Conservation (phyloP, 1,284 basidiomycete genomes). For the Rhizopogon hawkerae region DNA sequence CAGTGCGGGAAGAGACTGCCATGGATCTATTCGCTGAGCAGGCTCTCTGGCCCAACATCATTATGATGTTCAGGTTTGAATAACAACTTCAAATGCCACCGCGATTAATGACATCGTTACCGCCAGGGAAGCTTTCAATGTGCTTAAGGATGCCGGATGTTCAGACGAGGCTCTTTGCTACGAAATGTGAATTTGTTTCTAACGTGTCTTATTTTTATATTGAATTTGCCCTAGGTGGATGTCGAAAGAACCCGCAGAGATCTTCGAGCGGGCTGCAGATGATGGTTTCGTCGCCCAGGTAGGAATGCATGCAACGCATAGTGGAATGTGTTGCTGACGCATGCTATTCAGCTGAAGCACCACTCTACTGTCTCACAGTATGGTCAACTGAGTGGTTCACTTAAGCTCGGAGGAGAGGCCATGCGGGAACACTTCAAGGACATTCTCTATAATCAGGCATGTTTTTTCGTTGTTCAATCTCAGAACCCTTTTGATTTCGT, state of each 20-base stretch:
- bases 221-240: constrained; percentile 45
- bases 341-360: constrained; percentile 42
- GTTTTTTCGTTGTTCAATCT: constrained; percentile 3
- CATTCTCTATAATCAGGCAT: constrained; percentile 49
- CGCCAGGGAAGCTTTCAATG: constrained; percentile 51
- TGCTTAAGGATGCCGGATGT: constrained; percentile 57
- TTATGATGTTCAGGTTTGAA: constrained; percentile 48
- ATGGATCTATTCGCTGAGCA: constrained; percentile 64
- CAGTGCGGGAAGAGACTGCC: constrained; percentile 54
- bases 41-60: constrained; percentile 60
- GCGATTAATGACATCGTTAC: constrained; percentile 1
- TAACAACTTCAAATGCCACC: not conserved
- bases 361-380: constrained; percentile 57
- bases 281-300: constrained; percentile 56
- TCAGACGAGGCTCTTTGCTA: constrained; percentile 62
- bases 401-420: constrained; percentile 44
- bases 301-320: not conserved
- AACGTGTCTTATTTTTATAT: constrained; percentile 1
- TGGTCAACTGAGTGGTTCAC: constrained; percentile 51
- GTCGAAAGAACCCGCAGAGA: constrained; percentile 66
- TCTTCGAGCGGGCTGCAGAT: constrained; percentile 59
- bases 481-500: not conserved
- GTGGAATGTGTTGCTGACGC: not conserved
- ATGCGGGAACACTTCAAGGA: constrained; percentile 47
- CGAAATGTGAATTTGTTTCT: constrained; percentile 40